These are phyloP conservation scores for Mucor plumbeus DNA, from an alignment of 371 early-diverging fungal genomes.

Conservation along the genomic window DNA sequence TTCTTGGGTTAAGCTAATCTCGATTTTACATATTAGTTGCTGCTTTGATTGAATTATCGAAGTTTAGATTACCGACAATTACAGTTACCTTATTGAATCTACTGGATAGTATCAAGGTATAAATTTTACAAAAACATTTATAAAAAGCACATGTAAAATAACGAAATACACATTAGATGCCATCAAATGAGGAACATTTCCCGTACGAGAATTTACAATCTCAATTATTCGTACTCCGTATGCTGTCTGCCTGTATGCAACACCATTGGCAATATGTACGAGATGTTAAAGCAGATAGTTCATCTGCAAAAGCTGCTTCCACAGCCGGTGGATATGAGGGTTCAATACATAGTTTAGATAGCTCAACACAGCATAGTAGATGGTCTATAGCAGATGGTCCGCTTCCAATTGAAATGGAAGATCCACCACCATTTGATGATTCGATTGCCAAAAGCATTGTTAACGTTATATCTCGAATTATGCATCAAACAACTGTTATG, in stretches of 20 bases:
- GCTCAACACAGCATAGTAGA: conserved; percentile 32
- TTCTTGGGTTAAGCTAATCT: conserved; percentile 12
- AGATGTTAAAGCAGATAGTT: conserved; percentile 38
- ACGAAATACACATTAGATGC: conserved; percentile 20
- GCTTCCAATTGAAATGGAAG: conserved; percentile 48
- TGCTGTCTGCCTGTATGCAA: conserved; percentile 76
- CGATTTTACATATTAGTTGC: conserved; percentile 39
- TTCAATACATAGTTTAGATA: conserved; percentile 28
- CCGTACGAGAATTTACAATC: conserved; percentile 71
- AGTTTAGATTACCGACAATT: conserved; percentile 65
- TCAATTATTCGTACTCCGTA: conserved; percentile 74
- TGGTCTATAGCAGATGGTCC: conserved; percentile 29
- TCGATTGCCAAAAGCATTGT: conserved; percentile 69
- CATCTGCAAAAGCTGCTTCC: conserved; percentile 28
- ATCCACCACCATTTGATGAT: conserved; percentile 83
- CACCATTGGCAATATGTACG: conserved; percentile 72
- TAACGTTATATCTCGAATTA: conserved; percentile 65
- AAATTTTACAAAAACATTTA: not conserved
- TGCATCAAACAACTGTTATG: conserved; percentile 58
- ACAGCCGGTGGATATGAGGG: conserved; percentile 27
- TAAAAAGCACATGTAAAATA: not conserved
- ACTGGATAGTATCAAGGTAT: conserved; percentile 71
- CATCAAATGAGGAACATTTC: conserved; percentile 58
- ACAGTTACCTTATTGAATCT: conserved; percentile 57
- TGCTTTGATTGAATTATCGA: conserved; percentile 70